Evolutionary conservation across 1,139 yeast species (phyloP), one percentile per base, ranked within the genome.

Genomic region (Debaryomyces coudertii): DNA sequence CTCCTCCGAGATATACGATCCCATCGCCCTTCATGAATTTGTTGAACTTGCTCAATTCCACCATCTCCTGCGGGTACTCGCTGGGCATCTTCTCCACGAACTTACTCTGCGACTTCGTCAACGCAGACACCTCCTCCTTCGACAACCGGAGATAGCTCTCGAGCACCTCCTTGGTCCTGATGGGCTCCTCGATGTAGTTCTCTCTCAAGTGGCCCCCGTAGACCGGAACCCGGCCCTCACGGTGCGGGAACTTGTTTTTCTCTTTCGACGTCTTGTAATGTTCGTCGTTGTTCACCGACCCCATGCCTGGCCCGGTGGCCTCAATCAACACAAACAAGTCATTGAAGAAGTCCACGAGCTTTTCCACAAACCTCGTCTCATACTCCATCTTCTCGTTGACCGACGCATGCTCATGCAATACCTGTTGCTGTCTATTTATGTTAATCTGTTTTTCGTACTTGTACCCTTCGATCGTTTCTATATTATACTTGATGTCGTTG

Each of bases 1-100:
- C 86, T 49, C 87, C 88, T 28, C 86, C 88, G 44, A 83, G 76
- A 54, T 80, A 79, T 4, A 82, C 85, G 39, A 81, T 79, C 34
- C 89, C 87, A 49, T 73, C 71, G 11, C 83, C 85, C 44, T 65
- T 54, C 72, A 69, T 65, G 49, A 65, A 68, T 16, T 54, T 53
- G 44, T 60, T 62, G 46, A 51, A 58, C 43, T 54, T 55, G 35
- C 60, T 60, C 34, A 29, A 50, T 16, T 56, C 48, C 31, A 55
- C 45, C 18, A 69, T 49, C 5, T 57, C 59, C 12, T 51, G 44
- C 1, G 72, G 71, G 47, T 63, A 58, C 4, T 50, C 50, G 3
- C 43, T 31, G 16, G 63, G 58, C 64, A 68, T 57, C 7, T 25
- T 39, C 8, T 36, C 29, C 25, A 63, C 7, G 46, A 59, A 67